Evolutionary conservation across 164 flowering plant genomes (phyloP), one percentile per base, ranked within the genome.

Genomic region (Stephania yunnanensis): DNA sequence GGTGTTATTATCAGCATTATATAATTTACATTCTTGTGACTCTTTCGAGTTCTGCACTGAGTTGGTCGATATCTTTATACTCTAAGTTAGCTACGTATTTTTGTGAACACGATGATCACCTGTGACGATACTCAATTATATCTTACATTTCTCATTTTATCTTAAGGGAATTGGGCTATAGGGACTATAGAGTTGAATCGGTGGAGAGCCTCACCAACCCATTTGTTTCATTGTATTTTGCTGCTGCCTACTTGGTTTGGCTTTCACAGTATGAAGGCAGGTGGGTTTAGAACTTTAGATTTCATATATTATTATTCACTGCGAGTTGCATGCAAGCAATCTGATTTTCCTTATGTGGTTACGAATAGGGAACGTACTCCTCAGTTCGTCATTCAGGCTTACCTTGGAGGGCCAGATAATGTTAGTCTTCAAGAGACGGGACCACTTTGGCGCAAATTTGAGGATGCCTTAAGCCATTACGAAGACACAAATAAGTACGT

Each of bases 191-290:
- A 77, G 84, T 89, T 2, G 81, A 90, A 50, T 85, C 92, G 31
- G 87, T 48, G 42, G 95, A 87, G 67, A 95, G 93, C 81, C 88
- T 94, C 58, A 81, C 78, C 71, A 87, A 82, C 75, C 98, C 98
- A 29, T 92, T 94, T 66, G 83, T 81, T 7, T 91, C 98, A 70
- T 88, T 92, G 91, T 94, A 94, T 87, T 92, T 91, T 69, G 97
- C 94, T 79, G 91, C 97, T 30, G 97, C 98, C 65, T 94, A 91
- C 77, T 69, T 89, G 82, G 79, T 81, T 48, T 91, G 95, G 92
- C 80, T 94, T 80, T 86, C 94, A 29, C 81, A 87, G 76, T 92
- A 91, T 79, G 95, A 91, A 80, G 98, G 97, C 70, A 89, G 92
- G 98, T 90, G 78, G 9, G 86, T 75, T 9, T 36, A 36, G 42